Conservation (phyloP, 495 filamentous ascomycete genomes). For the Penicillium macrosclerotiorum region DNA sequence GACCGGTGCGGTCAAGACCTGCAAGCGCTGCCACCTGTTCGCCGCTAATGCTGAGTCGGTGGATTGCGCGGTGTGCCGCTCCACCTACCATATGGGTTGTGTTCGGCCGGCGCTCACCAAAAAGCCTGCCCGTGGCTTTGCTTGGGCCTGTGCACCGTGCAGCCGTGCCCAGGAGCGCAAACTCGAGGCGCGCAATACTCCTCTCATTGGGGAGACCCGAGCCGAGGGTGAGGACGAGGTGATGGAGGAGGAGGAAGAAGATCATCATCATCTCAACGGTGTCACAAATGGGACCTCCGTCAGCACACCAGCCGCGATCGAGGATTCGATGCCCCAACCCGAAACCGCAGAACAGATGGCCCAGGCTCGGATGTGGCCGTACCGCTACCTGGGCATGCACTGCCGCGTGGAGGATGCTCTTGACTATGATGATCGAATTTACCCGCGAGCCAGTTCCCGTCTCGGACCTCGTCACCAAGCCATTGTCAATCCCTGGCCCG, state of each 20-base stretch:
- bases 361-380: constrained; percentile 92
- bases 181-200: constrained; percentile 86
- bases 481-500: constrained; percentile 77
- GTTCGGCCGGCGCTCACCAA: constrained; percentile 90
- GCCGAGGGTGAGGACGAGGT: constrained; percentile 79
- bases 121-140: constrained; percentile 96
- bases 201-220: constrained; percentile 52
- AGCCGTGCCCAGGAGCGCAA: constrained; percentile 91
- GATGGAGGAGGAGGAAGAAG: constrained; percentile 69
- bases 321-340: constrained; percentile 55
- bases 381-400: constrained; percentile 92
- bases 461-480: constrained; percentile 92
- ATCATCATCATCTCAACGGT: constrained; percentile 41
- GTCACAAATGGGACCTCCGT: constrained; percentile 50
- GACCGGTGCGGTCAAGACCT: constrained; percentile 93
- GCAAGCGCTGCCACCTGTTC: constrained; percentile 85
- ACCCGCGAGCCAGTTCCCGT: constrained; percentile 90
- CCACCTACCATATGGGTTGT: constrained; percentile 98
- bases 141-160: constrained; percentile 95
- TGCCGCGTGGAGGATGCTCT: constrained; percentile 94
- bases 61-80: constrained; percentile 90
- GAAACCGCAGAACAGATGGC: constrained; percentile 88
- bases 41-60: constrained; percentile 96
- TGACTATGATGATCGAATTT: constrained; percentile 97
- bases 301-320: constrained; percentile 57